A percentile compares a stretch with the other conserved stretches of the same genome.
These are phyloP conservation scores for Populus ilicifolia DNA, from an alignment of 345 rosid genomes.

Conservation along the genomic window DNA sequence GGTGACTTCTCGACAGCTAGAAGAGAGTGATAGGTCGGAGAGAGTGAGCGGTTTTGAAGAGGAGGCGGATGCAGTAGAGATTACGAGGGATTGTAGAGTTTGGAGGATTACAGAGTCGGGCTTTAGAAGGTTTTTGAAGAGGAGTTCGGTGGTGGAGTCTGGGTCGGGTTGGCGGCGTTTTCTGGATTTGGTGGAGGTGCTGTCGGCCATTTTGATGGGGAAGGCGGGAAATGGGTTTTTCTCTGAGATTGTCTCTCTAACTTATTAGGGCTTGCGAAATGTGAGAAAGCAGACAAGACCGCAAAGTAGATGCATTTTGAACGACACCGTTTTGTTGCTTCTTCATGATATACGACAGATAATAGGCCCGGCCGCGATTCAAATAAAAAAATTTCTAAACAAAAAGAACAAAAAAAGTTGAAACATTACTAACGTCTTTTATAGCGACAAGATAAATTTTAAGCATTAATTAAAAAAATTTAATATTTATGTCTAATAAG, in stretches of 20 bases:
- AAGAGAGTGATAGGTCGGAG: conserved; percentile 72
- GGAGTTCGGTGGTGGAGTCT: conserved; percentile 44
- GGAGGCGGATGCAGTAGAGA: conserved; percentile 34
- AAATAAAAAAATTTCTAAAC: too few relatives aligned
- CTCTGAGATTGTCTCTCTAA: not conserved
- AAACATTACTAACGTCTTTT: too few relatives aligned
- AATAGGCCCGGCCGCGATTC: too few relatives aligned
- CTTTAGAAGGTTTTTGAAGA: conserved; percentile 64
- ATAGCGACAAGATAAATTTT: too few relatives aligned
- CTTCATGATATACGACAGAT: too few relatives aligned
- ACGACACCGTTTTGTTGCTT: not conserved
- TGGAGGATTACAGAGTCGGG: conserved; percentile 56
- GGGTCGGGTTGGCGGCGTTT: conserved; percentile 68
- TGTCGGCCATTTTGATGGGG: conserved; percentile 9
- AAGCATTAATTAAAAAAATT: too few relatives aligned
- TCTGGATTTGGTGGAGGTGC: conserved; percentile 26
- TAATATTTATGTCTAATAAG: too few relatives aligned
- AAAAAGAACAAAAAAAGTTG: too few relatives aligned
- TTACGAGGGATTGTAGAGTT: conserved; percentile 39
- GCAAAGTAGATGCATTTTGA: not conserved
- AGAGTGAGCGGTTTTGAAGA: conserved; percentile 65
- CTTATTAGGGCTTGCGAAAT: not conserved
- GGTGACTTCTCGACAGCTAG: conserved; percentile 74
- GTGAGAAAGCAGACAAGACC: not conserved
- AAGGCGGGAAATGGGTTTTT: conserved; percentile 5